Conservation (phyloP, 139 green algal species). For the Auxenochlorella pyrenoidosa region DNA sequence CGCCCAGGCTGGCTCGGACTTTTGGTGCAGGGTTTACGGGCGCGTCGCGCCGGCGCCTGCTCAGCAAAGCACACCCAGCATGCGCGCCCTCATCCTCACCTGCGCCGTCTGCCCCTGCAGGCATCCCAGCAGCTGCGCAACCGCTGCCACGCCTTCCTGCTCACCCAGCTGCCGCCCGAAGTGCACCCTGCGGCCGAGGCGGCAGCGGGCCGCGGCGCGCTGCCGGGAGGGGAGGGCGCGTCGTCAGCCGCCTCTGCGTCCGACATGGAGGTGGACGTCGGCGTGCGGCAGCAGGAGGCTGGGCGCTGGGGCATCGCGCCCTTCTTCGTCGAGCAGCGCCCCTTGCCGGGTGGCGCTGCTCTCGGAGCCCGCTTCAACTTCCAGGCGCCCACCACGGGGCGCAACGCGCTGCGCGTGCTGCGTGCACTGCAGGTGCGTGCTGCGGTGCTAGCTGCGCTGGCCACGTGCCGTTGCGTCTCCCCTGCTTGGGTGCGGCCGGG, state of each 20-base stretch:
- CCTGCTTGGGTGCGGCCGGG: too few relatives aligned
- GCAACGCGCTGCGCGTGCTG: constrained; percentile 93
- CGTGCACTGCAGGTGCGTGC: constrained; percentile 81
- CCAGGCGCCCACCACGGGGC: constrained; percentile 81
- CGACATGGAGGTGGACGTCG: neutral
- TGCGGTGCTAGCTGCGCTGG: neutral
- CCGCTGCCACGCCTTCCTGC: constrained; percentile 64
- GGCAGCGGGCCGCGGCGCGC: constrained; percentile 16
- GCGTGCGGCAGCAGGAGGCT: neutral
- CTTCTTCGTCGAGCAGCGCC: constrained; percentile 73
- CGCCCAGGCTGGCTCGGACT: too few relatives aligned
- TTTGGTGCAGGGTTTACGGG: too few relatives aligned
- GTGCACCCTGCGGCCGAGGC: neutral
- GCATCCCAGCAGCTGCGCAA: constrained; percentile 50
- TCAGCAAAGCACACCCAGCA: too few relatives aligned
- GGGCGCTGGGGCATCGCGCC: constrained; percentile 79
- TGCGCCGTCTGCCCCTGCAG: neutral
- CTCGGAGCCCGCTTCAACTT: constrained; percentile 80
- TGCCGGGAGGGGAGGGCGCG: neutral
- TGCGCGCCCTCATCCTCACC: too few relatives aligned
- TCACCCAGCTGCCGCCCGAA: constrained; percentile 62
- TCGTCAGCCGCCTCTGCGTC: neutral
- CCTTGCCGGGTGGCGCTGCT: neutral
- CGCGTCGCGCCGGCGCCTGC: too few relatives aligned
- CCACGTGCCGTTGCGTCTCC: too few relatives aligned